Percentiles rank a stretch among this genome's conserved stretches.
Evolutionary conservation across 2,329 filamentous ascomycete species (phyloP).

Genomic region (Verticillium longisporum): DNA sequence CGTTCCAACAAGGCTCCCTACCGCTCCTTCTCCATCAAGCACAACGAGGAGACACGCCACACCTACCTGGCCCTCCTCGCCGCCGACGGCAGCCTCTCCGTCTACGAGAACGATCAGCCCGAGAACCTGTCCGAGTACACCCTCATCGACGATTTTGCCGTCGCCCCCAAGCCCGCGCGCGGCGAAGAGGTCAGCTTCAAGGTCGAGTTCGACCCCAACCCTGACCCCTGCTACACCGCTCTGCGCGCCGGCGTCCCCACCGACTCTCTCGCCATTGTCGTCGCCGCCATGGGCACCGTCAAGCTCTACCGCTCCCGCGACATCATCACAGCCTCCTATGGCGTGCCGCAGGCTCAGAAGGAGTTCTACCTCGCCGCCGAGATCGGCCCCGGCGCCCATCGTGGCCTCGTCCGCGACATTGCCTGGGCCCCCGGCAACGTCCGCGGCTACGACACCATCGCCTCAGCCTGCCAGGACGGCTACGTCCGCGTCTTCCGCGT

Average conservation of each 20-base stretch:
- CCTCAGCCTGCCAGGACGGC: conserved; percentile 89
- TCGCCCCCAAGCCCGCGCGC: conserved; percentile 63
- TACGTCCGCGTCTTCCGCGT: conserved; percentile 83
- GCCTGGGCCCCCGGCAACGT: conserved; percentile 92
- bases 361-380: conserved; percentile 83
- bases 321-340: conserved; percentile 43
- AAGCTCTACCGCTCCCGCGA: conserved; percentile 74
- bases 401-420: conserved; percentile 75
- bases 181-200: conserved; percentile 85
- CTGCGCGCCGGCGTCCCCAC: conserved; percentile 73
- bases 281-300: conserved; percentile 78
- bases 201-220: conserved; percentile 83
- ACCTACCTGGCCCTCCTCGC: conserved; percentile 83
- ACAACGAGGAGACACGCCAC: conserved; percentile 70
- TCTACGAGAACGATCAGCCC: conserved; percentile 81
- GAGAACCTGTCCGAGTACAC: conserved; percentile 74
- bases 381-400: conserved; percentile 63
- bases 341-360: conserved; percentile 50
- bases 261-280: conserved; percentile 74
- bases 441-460: conserved; percentile 81
- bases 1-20: conserved; percentile 59
- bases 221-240: conserved; percentile 70
- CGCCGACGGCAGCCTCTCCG: conserved; percentile 69
- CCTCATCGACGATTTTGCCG: conserved; percentile 67
- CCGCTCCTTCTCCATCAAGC: conserved; percentile 77